phyloP scores from a whole-genome alignment of 805 yeast genomes.

The Candida multigemmis region DNA sequence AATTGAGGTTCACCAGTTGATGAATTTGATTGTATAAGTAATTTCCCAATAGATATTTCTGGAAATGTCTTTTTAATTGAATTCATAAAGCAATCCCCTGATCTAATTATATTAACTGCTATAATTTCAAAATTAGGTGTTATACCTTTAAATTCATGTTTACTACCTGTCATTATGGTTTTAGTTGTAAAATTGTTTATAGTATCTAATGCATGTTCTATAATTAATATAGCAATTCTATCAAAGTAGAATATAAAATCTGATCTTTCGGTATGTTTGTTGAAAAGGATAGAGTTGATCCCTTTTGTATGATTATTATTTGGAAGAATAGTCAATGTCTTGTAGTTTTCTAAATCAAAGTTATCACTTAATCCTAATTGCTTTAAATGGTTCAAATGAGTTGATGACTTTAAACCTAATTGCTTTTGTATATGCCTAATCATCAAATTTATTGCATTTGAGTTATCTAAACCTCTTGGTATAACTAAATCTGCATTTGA shows the following conservation, averaged over 20 bases:
- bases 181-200: constrained; percentile 27
- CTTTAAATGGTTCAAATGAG: constrained; percentile 59
- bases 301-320: constrained; percentile 60
- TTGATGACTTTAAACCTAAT: constrained; percentile 50
- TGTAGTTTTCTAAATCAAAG: constrained; percentile 15
- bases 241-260: constrained; percentile 86
- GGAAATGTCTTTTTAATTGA: constrained; percentile 73
- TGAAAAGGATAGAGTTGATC: constrained; percentile 61
- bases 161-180: constrained; percentile 17
- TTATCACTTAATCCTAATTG: constrained; percentile 39
- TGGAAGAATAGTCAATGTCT: constrained; percentile 30
- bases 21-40: constrained; percentile 81
- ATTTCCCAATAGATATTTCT: constrained; percentile 70
- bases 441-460: constrained; percentile 70
- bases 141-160: constrained; percentile 25
- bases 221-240: constrained; percentile 63
- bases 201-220: constrained; percentile 60
- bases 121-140: constrained; percentile 41
- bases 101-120: constrained; percentile 75
- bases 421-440: constrained; percentile 73
- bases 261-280: constrained; percentile 46
- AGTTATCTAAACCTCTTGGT: constrained; percentile 85
- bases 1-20: constrained; percentile 90
- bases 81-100: constrained; percentile 87
- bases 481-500: constrained; percentile 75